Base-by-base conservation (phyloP, 2,329 filamentous ascomycete genomes). In the Tolypocladium nubicola region DNA sequence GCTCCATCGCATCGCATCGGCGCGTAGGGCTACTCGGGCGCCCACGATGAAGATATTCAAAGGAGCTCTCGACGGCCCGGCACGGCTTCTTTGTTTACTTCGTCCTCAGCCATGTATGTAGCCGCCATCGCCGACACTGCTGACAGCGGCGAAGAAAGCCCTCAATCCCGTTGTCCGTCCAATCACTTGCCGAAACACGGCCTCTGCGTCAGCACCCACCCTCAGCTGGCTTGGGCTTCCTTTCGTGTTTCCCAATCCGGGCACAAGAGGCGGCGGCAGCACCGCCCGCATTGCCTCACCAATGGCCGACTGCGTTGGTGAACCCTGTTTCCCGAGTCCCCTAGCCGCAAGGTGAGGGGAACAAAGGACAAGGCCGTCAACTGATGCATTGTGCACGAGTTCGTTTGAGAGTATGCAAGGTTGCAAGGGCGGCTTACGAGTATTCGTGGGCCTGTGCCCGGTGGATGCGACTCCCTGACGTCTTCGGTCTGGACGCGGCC, bases 291-390 rank as follows among this genome's bases (percentile, higher is more conserved):
- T 47, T 50, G 55, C 39, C 55, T 43, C 26, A 11, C 19, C 55
- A 53, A 23, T 41, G 26, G 26, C 45, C 33, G 13, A 23, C 26
- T 19, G 45, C 43, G 35, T 19, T 19, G 50, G 50, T 14, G 39
- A 54, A 54, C 53, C 53, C 53, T 45, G 39, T 23, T 33, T n/a
- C 23, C 52, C 37, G 52, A 43, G 40, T 21, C 64, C 66, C 61
- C 62, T 66, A 60, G 62, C 63, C 55, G 52, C 60, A 56, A 53
- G 61, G 61, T 65, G 61, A 64, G 67, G 66, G 65, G 64, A 64
- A 63, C 61, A 59, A 58, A 62, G 62, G 59, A 61, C 11, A 50
- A 47, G 21, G 63, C 21, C 47, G n/a, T n/a, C 47, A 35, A 9
- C n/a, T 35, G 47, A 64, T 67, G 61, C 60, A 58, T 64, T 58